phyloP scores from a whole-genome alignment of 1,284 basidiomycete species.

The Pterulicium gracile region DNA sequence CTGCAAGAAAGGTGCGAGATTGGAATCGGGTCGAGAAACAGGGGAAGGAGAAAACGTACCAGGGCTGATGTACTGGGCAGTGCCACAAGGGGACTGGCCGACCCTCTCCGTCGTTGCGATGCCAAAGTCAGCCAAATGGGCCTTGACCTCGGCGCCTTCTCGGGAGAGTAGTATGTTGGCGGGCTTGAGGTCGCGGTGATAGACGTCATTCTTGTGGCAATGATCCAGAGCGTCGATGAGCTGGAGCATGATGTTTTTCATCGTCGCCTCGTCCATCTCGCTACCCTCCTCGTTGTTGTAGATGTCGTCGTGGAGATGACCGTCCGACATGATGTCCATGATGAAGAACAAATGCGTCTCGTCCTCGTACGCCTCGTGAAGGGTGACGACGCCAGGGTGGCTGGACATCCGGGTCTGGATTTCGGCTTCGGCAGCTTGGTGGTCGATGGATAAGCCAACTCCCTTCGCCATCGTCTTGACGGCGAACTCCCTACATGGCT shows the following conservation, averaged over 20 bases:
- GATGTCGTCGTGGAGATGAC: constrained; percentile 14
- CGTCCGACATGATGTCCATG: constrained; percentile 21
- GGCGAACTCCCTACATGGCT: too few species aligned
- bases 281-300: too few species aligned
- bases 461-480: too few species aligned
- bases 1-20: too few species aligned
- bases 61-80: constrained; percentile 1
- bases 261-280: constrained; percentile 35
- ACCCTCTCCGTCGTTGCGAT: constrained; percentile 38
- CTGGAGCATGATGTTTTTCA: constrained; percentile 40
- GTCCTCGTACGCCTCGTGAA: constrained; percentile 49
- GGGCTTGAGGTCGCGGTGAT: constrained; percentile 65
- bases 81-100: not conserved
- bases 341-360: constrained; percentile 27
- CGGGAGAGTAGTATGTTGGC: constrained; percentile 56
- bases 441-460: too few species aligned
- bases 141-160: constrained; percentile 31
- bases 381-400: constrained; percentile 52
- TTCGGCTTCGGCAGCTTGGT: too few species aligned
- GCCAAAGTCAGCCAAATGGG: constrained; percentile 61
- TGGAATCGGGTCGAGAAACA: too few species aligned
- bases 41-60: not conserved
- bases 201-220: constrained; percentile 44
- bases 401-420: too few species aligned
- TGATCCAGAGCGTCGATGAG: constrained; percentile 54